Evolutionary conservation across 192 early-diverging fungal species (phyloP), one percentile per base, ranked within the genome.

Genomic region (Chytriomyces sp.): DNA sequence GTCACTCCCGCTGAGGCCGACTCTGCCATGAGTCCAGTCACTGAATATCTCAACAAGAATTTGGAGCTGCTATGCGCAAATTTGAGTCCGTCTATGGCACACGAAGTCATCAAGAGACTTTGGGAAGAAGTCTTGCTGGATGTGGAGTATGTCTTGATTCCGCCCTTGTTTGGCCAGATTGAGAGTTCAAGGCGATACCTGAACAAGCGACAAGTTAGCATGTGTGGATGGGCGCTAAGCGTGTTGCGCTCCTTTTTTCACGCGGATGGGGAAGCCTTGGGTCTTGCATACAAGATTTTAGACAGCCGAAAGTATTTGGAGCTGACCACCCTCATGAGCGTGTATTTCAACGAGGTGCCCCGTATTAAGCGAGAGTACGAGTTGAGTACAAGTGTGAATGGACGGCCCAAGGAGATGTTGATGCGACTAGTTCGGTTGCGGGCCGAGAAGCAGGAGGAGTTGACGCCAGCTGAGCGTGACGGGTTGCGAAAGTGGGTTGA

Each of bases 41-140:
- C 78, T 13, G 87, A 84, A 26, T 88, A 88, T 65, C 77, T 88
- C 5, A 82, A 88, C 78, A 88, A 88, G 65, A 88, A 88, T 67
- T 75, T 88, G 7, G 82, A 67, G 50, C 85, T 81, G 3, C 67
- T 88, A 0, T 82, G 76, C 47, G 70, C 50, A 13, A 70, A 66
- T 46, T 68, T 88, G 16, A 81, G 80, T 8, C 63, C 76, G 35
- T 24, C 71, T 18, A 87, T 88, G 87, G 80, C 86, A 13, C 87
- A 88, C 70, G 84, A 88, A 72, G 84, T 88, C 35, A 88, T 88
- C 75, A 79, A 76, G 20, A 66, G 86, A 26, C 77, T 80, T 46
- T 88, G 87, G 87, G 85, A 84, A 45, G 87, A 88, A 57, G 73
- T 76, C 2, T 59, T 88, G 5, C n/a, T 69, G 24, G 68, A 84